Evolutionary conservation across 306 rosid genomes (phyloP).

Genomic region (Cucurbita moschata): DNA sequence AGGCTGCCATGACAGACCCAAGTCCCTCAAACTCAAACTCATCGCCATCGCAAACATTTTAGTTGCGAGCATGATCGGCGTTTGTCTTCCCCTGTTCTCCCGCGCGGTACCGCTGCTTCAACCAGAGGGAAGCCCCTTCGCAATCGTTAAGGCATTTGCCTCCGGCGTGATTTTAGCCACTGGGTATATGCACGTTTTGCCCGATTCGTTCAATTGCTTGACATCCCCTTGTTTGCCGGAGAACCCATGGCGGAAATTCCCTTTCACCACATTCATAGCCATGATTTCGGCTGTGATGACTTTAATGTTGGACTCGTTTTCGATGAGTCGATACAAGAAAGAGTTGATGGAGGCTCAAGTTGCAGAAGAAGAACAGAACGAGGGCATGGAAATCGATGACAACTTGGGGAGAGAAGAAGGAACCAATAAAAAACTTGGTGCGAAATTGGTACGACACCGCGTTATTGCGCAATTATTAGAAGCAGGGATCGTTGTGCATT

Average conservation of each 20-base stretch:
- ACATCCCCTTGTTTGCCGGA: conserved; percentile 30
- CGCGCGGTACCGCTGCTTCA: conserved; percentile 9
- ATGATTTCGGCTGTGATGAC: conserved; percentile 48
- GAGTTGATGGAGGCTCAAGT: not conserved
- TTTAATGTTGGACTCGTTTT: conserved; percentile 39
- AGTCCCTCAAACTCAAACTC: not conserved
- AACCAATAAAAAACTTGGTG: not conserved
- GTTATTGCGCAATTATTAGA: conserved; percentile 24
- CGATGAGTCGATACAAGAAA: conserved; percentile 31
- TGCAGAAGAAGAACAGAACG: not conserved
- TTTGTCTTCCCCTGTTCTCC: not conserved
- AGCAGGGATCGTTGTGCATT: conserved; percentile 40
- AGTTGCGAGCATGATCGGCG: not conserved
- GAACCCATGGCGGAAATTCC: conserved; percentile 47
- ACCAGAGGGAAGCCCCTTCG: conserved; percentile 30
- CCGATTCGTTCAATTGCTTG: conserved; percentile 40
- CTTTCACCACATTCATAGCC: conserved; percentile 47
- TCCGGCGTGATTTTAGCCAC: conserved; percentile 66
- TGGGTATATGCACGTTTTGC: conserved; percentile 51
- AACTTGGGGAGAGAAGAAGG: not conserved
- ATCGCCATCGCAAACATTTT: conserved; percentile 2
- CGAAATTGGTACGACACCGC: not conserved
- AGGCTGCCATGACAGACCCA: not conserved
- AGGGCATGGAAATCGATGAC: not conserved
- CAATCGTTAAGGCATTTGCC: conserved; percentile 44